Evolutionary conservation across 2,329 filamentous ascomycete genomes (phyloP).

Genomic region (Tolypocladium tropicale): DNA sequence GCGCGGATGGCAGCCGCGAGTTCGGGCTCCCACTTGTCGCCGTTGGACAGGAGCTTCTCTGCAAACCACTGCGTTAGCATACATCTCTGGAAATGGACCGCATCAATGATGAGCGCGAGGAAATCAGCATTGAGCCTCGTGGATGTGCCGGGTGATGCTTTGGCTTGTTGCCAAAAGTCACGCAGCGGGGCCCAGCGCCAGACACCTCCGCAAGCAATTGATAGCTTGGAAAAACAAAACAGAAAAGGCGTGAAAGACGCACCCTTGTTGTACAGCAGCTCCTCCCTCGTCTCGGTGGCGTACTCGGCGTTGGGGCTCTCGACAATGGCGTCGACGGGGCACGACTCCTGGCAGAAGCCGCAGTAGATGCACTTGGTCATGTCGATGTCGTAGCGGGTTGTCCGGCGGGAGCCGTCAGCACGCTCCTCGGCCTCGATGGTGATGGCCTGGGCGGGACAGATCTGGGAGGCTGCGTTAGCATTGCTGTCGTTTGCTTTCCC

Average conservation of each 20-base stretch:
- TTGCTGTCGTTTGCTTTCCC: background rate
- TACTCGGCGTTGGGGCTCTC: constrained; percentile 55
- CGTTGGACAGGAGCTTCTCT: constrained; percentile 80
- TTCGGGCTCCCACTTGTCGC: constrained; percentile 97
- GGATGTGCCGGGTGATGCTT: background rate
- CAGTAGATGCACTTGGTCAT: constrained; percentile 99
- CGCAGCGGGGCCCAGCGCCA: background rate
- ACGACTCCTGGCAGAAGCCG: constrained; percentile 97
- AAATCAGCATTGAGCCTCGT: background rate
- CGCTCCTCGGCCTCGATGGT: constrained; percentile 99
- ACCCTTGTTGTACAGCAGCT: constrained; percentile 93
- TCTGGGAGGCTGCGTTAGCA: constrained; percentile 26
- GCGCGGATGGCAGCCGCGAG: constrained; percentile 85
- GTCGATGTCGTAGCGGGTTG: constrained; percentile 96
- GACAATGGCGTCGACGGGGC: constrained; percentile 87
- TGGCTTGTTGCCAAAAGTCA: background rate
- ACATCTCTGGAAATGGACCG: background rate
- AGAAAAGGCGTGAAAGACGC: constrained; percentile 11
- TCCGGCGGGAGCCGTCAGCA: constrained; percentile 87
- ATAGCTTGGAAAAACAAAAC: background rate
- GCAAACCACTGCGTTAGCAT: constrained; percentile 10
- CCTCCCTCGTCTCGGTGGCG: constrained; percentile 65
- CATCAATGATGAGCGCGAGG: background rate
- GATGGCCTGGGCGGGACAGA: constrained; percentile 96
- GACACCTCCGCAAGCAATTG: background rate